Evolutionary conservation across 192 early-diverging fungal species (phyloP).

Genomic region (Obelidium mucronatum): DNA sequence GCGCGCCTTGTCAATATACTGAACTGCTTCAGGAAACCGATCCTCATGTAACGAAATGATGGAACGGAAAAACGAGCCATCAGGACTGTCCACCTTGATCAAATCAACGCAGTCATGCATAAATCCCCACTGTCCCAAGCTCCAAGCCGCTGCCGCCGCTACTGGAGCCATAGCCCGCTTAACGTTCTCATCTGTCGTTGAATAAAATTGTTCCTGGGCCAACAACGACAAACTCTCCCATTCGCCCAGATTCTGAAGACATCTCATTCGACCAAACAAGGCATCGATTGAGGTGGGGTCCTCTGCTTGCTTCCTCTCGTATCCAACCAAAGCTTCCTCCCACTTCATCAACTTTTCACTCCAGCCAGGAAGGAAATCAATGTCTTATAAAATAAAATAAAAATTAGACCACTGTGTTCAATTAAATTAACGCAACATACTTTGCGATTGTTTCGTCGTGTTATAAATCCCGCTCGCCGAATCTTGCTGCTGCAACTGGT

Average conservation of each 20-base stretch:
- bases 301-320: slow-evolving; percentile 79
- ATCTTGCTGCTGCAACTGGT: slow-evolving; percentile 93
- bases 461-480: slow-evolving; percentile 95
- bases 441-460: slow-evolving; percentile 78
- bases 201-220: slow-evolving; percentile 73
- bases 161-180: slow-evolving; percentile 81
- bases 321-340: slow-evolving; percentile 90
- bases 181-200: slow-evolving; percentile 63
- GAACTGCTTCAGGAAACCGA: slow-evolving; percentile 73
- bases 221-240: slow-evolving; percentile 85
- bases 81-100: slow-evolving; percentile 79
- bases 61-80: slow-evolving; percentile 85
- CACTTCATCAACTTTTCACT: slow-evolving; percentile 92
- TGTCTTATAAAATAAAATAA: slow-evolving; percentile 44
- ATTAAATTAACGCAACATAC: background rate
- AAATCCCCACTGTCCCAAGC: slow-evolving; percentile 81
- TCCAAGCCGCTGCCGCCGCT: slow-evolving; percentile 95
- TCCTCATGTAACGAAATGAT: slow-evolving; percentile 85
- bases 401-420: slow-evolving; percentile 3
- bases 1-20: slow-evolving; percentile 81
- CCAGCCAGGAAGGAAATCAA: slow-evolving; percentile 91
- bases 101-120: slow-evolving; percentile 91
- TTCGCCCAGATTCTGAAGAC: slow-evolving; percentile 91
- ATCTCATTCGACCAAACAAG: slow-evolving; percentile 87
- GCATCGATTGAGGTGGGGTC: slow-evolving; percentile 79